A percentile compares a stretch with the other conserved stretches of the same genome.
Evolutionary conservation across 805 yeast species (phyloP).

Genomic region (Metschnikowia noctiluminum): DNA sequence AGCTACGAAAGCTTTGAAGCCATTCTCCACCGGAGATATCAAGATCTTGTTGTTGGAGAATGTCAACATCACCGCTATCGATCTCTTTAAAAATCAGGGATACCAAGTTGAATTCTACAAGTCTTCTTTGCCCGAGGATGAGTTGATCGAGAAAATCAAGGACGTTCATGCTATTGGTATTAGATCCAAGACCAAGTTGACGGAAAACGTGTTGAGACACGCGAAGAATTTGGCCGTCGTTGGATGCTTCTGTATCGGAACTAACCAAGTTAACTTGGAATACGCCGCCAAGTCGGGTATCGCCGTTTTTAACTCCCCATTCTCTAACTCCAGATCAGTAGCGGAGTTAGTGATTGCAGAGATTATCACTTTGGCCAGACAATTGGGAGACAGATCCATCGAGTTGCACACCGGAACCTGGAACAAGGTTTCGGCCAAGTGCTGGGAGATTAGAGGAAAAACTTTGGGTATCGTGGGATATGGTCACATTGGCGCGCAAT

Average conservation of each 20-base stretch:
- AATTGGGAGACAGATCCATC: constrained; percentile 92
- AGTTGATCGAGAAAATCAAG: constrained; percentile 87
- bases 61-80: constrained; percentile 88
- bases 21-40: constrained; percentile 93
- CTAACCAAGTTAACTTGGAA: constrained; percentile 93
- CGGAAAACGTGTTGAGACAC: constrained; percentile 70
- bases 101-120: constrained; percentile 95
- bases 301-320: constrained; percentile 97
- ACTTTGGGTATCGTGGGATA: constrained; percentile 96
- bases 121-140: constrained; percentile 86
- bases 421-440: constrained; percentile 92
- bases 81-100: constrained; percentile 83
- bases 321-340: constrained; percentile 96
- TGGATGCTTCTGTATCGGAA: constrained; percentile 99
- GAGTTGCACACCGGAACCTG: constrained; percentile 96
- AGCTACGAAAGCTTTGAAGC: constrained; percentile 74
- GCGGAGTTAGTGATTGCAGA: constrained; percentile 97
- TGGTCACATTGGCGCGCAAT: constrained; percentile 97
- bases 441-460: constrained; percentile 99
- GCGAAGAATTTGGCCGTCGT: constrained; percentile 87
- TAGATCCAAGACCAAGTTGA: constrained; percentile 92
- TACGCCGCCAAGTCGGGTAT: constrained; percentile 90
- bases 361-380: constrained; percentile 91
- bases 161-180: constrained; percentile 97
- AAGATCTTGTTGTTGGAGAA: constrained; percentile 89